A percentile compares a stretch with the other conserved stretches of the same genome.
These are phyloP conservation scores for Coprinellus micaceus DNA, from an alignment of 768 basidiomycete species.

Conservation along the genomic window DNA sequence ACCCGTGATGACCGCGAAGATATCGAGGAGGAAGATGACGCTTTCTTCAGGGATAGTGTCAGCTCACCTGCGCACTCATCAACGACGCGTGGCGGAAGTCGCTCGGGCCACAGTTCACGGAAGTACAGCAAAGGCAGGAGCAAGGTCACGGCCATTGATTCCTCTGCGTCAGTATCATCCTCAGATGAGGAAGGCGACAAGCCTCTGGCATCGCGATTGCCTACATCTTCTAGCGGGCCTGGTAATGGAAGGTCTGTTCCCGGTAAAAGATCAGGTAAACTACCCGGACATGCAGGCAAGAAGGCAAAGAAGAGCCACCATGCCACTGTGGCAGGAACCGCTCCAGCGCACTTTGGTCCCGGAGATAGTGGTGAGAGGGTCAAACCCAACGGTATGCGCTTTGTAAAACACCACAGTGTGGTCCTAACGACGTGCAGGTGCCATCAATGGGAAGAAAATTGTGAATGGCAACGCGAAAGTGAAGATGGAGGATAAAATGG, in stretches of 20 bases:
- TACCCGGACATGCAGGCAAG: conserved; percentile 32
- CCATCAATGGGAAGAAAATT: background rate
- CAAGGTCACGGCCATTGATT: conserved; percentile 29
- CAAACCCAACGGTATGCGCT: background rate
- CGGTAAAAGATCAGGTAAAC: conserved; percentile 24
- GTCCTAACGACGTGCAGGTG: background rate
- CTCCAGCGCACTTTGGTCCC: background rate
- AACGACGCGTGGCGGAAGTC: conserved; percentile 26
- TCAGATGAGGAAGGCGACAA: conserved; percentile 50
- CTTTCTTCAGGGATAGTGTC: background rate
- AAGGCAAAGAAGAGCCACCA: conserved; percentile 9
- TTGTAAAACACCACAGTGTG: background rate
- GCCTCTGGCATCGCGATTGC: conserved; percentile 42
- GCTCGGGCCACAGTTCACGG: conserved; percentile 36
- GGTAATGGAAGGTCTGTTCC: conserved; percentile 1
- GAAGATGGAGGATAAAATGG: conserved; percentile 77
- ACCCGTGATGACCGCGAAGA: conserved; percentile 28
- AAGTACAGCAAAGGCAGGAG: conserved; percentile 54
- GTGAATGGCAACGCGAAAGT: conserved; percentile 36
- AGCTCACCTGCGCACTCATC: conserved; percentile 10
- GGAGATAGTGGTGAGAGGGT: conserved; percentile 1
- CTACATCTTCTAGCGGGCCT: conserved; percentile 7
- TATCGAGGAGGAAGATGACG: background rate
- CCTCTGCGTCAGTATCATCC: conserved; percentile 15
- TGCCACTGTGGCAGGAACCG: background rate